Percentiles rank a stretch among this genome's conserved stretches.
Evolutionary conservation across 2,329 filamentous ascomycete species (phyloP).

Genomic region (Ophiostoma ips): DNA sequence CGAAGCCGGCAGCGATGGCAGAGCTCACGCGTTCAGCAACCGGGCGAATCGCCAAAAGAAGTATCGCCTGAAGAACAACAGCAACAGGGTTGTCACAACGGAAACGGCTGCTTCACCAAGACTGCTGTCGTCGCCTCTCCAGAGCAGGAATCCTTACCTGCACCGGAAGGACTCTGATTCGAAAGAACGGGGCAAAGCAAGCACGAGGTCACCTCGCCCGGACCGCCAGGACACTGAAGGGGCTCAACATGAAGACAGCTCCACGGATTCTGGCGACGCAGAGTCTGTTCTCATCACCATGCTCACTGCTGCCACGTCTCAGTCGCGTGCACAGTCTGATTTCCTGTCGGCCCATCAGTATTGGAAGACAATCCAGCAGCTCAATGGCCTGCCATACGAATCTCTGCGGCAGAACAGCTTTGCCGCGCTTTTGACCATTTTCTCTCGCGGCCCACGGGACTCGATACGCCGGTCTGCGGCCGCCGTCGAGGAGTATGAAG

Average conservation of each 20-base stretch:
- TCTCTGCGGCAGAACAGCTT: conserved; percentile 55
- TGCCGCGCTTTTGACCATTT: conserved; percentile 57
- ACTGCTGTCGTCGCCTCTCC: conserved; percentile 10
- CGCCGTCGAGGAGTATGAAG: conserved; percentile 65
- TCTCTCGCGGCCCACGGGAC: conserved; percentile 56
- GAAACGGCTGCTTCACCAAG: conserved; percentile 23
- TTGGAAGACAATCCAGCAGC: conserved; percentile 66
- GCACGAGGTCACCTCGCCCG: background rate
- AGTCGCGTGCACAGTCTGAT: conserved; percentile 66
- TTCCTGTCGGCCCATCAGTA: conserved; percentile 76
- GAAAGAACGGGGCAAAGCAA: background rate
- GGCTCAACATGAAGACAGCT: background rate
- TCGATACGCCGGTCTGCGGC: conserved; percentile 55
- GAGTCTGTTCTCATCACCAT: conserved; percentile 43
- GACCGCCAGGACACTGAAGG: background rate
- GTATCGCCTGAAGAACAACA: conserved; percentile 45
- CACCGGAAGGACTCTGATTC: background rate
- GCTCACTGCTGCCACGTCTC: conserved; percentile 61
- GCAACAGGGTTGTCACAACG: conserved; percentile 30
- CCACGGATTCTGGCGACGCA: conserved; percentile 25
- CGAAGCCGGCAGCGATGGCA: conserved; percentile 42
- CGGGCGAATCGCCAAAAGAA: conserved; percentile 48
- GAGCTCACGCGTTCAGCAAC: conserved; percentile 50
- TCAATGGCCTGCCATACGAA: conserved; percentile 47
- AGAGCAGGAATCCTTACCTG: conserved; percentile 38